Conservation (phyloP, 140 eudicot species). For the Anethum foeniculum region DNA sequence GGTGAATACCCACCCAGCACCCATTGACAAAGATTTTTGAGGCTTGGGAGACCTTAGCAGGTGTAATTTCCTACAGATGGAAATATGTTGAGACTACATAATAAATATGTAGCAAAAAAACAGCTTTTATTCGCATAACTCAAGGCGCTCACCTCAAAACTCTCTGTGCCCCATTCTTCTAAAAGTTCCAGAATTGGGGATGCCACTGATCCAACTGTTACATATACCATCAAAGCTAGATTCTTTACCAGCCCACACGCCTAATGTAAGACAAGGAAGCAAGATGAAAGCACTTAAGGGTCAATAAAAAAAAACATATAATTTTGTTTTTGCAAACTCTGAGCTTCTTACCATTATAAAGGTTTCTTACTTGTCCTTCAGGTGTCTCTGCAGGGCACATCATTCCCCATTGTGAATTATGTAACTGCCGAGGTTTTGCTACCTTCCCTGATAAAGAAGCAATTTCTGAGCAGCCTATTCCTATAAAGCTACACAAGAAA, state of each 20-base stretch:
- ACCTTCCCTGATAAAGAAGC: conserved; percentile 47
- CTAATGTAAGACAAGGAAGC: conserved; percentile 23
- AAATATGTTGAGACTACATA: background rate
- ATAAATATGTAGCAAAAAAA: background rate
- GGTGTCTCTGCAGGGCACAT: conserved; percentile 98
- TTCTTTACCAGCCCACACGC: conserved; percentile 95
- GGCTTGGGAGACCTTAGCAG: conserved; percentile 84
- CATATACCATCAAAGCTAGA: conserved; percentile 88
- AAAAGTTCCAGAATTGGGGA: conserved; percentile 83
- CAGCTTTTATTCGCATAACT: background rate
- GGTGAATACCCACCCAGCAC: conserved; percentile 94
- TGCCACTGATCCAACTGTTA: conserved; percentile 91
- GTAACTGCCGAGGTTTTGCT: conserved; percentile 93
- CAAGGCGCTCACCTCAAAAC: conserved; percentile 54
- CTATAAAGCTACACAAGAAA: background rate
- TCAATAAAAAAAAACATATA: background rate
- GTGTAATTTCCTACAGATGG: conserved; percentile 64
- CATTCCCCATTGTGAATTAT: conserved; percentile 97
- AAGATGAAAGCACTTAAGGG: background rate
- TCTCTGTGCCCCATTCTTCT: conserved; percentile 99
- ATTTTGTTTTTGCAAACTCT: background rate
- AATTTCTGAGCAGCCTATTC: background rate
- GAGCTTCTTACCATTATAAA: background rate
- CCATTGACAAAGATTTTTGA: conserved; percentile 92
- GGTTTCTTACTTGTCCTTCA: conserved; percentile 70